Base-by-base conservation (phyloP, 2,329 filamentous ascomycete genomes). In the Ophiostoma quercus region DNA sequence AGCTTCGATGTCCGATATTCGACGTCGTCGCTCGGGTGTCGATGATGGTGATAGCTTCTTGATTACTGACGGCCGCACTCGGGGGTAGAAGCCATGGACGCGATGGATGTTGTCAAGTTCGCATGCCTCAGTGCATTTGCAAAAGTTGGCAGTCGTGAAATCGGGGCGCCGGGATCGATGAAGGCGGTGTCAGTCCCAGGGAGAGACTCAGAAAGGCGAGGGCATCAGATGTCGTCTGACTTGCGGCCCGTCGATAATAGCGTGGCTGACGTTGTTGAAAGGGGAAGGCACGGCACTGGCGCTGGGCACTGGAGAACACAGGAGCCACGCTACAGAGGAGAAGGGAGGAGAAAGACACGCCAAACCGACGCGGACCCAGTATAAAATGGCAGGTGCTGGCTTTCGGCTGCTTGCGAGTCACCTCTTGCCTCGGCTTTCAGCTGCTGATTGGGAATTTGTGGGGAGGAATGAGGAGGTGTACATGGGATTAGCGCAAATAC, bases 401-500 rank as follows among this genome's bases (percentile, higher is more conserved):
- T 60, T 60, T 73, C 68, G 60, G 57, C 22, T 51, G 43, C 25
- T 37, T 37, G 66, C 16, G 47, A 62, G 25, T 34, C 57, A 32
- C 22, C 51, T 63, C 65, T 70, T 73, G 72, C 72, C 72, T 73
- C 72, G 72, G 72, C 70, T 70, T 69, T 67, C 72, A 71, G 67
- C 71, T 73, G 72, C 62, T 65, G 16, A 22, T 6, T 66, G 69
- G 68, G 60, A 19, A 25, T 54, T 62, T 70, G 69, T 70, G 69
- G 69, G 69, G 66, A 54, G 32, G 34, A 41, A 65, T 62, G 62
- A 65, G 62, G 34, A 41, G 62, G 34, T 39, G 60, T 63, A 37
- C 60, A 63, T 12, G 29, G 8, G n/a, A 4, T 22, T 65, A 22
- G 19, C 34, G 34, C 34, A 12, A 25, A 62, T 7, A 32, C 16